These are phyloP conservation scores for Solidago caesia DNA, from an alignment of 129 eudicot species.

Conservation along the genomic window DNA sequence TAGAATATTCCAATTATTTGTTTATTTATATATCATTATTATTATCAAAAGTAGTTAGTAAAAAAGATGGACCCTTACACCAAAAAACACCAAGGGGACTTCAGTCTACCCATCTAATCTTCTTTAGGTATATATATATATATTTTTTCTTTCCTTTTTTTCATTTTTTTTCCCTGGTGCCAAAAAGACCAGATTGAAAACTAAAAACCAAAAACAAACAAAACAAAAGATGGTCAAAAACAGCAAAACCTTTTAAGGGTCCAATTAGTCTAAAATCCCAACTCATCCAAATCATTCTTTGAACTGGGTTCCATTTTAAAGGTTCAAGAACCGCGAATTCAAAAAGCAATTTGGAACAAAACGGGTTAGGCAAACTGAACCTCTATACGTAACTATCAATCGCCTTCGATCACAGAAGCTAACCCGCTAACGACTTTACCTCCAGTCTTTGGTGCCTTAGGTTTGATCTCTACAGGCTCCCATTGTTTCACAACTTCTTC, in stretches of 20 bases:
- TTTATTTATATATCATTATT: constrained; percentile 33
- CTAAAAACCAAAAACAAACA: constrained; percentile 16
- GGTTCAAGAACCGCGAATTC: constrained; percentile 31
- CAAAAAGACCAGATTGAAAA: constrained; percentile 6
- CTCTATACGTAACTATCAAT: constrained; percentile 17
- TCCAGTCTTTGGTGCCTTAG: constrained; percentile 41
- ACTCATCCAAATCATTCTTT: constrained; percentile 23
- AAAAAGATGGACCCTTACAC: constrained; percentile 46
- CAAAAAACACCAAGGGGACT: constrained; percentile 47
- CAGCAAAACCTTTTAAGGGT: constrained; percentile 29
- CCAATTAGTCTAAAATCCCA: constrained; percentile 30
- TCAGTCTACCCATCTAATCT: constrained; percentile 43
- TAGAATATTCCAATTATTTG: constrained; percentile 32
- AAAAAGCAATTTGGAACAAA: constrained; percentile 6
- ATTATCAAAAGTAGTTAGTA: constrained; percentile 39
- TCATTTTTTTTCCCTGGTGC: constrained; percentile 8
- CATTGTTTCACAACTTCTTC: constrained; percentile 33
- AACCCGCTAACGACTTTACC: constrained; percentile 56
- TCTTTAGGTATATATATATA: constrained; percentile 31
- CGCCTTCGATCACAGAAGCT: constrained; percentile 51
- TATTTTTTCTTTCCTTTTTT: not conserved
- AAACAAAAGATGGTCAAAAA: constrained; percentile 23
- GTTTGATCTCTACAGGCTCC: constrained; percentile 44
- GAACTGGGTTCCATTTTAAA: constrained; percentile 32
- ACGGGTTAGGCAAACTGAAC: constrained; percentile 19